Evolutionary conservation across 2,329 filamentous ascomycete species (phyloP).

Genomic region (Atkinsonella hypoxylon): DNA sequence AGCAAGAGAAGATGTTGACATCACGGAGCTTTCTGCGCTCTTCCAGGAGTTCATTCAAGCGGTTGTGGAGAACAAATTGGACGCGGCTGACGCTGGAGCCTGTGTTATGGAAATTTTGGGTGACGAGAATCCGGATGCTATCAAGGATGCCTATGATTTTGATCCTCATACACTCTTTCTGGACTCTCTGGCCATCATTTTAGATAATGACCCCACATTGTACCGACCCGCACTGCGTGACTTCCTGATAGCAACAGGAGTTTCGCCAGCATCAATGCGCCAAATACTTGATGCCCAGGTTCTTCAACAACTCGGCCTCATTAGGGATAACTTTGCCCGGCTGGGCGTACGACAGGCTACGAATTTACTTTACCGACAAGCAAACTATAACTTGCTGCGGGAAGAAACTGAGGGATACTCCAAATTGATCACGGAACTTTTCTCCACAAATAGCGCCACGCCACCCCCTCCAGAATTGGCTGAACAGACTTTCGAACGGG

Average conservation of each 20-base stretch:
- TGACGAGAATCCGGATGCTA: slow-evolving; percentile 37
- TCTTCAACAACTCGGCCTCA: slow-evolving; percentile 64
- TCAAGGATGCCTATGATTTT: slow-evolving; percentile 38
- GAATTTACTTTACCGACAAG: slow-evolving; percentile 85
- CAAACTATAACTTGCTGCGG: slow-evolving; percentile 89
- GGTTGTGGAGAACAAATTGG: slow-evolving; percentile 56
- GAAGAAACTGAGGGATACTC: slow-evolving; percentile 97
- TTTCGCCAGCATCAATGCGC: slow-evolving; percentile 63
- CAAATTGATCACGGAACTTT: slow-evolving; percentile 90
- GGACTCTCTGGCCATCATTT: slow-evolving; percentile 69
- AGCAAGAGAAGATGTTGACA: slow-evolving; percentile 55
- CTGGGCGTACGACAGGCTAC: slow-evolving; percentile 84
- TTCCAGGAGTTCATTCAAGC: slow-evolving; percentile 79
- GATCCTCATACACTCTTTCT: slow-evolving; percentile 63
- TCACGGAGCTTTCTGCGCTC: slow-evolving; percentile 54
- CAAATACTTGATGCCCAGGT: slow-evolving; percentile 70
- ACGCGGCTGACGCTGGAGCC: slow-evolving; percentile 55
- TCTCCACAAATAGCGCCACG: slow-evolving; percentile 69
- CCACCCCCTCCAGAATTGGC: slow-evolving; percentile 65
- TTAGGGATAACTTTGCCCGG: slow-evolving; percentile 72
- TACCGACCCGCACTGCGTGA: slow-evolving; percentile 43
- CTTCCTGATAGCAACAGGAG: slow-evolving; percentile 59
- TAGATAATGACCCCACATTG: slow-evolving; percentile 52
- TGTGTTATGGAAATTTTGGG: slow-evolving; percentile 65
- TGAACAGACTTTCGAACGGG: slow-evolving; percentile 75